These are phyloP conservation scores for Boletus coccyginus DNA, from an alignment of 768 basidiomycete species.

Conservation along the genomic window DNA sequence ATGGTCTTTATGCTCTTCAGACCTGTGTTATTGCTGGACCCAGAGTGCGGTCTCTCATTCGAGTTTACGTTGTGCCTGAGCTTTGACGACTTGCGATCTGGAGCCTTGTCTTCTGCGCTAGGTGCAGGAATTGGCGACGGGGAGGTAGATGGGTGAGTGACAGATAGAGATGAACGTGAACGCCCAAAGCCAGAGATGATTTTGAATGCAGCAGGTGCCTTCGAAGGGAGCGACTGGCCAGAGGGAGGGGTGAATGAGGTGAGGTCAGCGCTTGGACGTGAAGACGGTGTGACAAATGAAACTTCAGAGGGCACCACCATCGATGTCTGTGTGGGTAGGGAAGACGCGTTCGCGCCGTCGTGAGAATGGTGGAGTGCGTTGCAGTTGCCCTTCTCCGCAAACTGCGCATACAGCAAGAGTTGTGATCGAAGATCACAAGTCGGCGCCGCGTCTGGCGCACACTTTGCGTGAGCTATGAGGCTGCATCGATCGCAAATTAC, in stretches of 20 bases:
- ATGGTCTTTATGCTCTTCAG: conserved; percentile 59
- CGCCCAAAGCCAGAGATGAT: conserved; percentile 64
- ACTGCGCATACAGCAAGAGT: conserved; percentile 74
- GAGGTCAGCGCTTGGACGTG: conserved; percentile 49
- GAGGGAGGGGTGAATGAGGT: conserved; percentile 29
- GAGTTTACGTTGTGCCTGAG: conserved; percentile 36
- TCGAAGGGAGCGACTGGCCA: conserved; percentile 25
- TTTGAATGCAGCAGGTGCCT: conserved; percentile 60
- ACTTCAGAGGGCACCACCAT: conserved; percentile 56
- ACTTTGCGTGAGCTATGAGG: conserved; percentile 82
- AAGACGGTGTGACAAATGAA: conserved; percentile 45
- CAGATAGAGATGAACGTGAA: conserved; percentile 56
- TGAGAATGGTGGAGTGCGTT: conserved; percentile 53
- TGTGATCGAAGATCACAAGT: conserved; percentile 83
- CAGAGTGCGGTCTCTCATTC: conserved; percentile 53
- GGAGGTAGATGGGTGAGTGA: conserved; percentile 33
- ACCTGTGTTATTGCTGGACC: conserved; percentile 57
- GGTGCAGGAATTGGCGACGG: conserved; percentile 28
- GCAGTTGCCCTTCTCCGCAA: conserved; percentile 66
- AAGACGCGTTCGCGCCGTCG: conserved; percentile 36
- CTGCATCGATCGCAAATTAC: conserved; percentile 89
- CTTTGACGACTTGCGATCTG: conserved; percentile 34
- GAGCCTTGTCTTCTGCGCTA: conserved; percentile 19
- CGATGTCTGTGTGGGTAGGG: conserved; percentile 14
- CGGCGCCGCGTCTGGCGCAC: conserved; percentile 67